Conservation (phyloP, 1,284 basidiomycete genomes). For the Tylopilus sp. region DNA sequence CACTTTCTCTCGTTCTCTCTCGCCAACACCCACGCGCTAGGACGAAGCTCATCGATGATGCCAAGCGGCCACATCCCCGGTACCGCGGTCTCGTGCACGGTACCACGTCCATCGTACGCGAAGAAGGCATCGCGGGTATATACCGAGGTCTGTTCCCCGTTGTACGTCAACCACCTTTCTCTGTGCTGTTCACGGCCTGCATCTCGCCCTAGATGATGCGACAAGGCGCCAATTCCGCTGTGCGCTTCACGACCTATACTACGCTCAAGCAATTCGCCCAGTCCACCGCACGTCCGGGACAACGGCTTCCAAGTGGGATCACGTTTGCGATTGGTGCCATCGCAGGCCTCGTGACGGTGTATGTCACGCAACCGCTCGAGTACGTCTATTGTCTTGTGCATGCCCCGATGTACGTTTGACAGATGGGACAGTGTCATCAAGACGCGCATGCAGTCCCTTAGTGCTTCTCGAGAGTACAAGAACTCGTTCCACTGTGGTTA, state of each 20-base stretch:
- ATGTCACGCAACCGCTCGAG: constrained; percentile 93
- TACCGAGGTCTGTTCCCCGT: constrained; percentile 95
- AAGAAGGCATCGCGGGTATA: constrained; percentile 81
- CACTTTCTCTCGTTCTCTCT: background rate
- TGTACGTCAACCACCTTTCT: constrained; percentile 45
- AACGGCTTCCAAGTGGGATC: constrained; percentile 80
- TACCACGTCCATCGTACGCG: constrained; percentile 73
- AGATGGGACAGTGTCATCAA: constrained; percentile 80
- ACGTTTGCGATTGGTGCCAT: constrained; percentile 94
- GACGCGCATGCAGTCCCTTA: constrained; percentile 94
- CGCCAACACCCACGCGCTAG: constrained; percentile 39
- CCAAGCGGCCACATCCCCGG: constrained; percentile 78
- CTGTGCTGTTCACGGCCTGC: background rate
- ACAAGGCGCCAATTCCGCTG: constrained; percentile 95
- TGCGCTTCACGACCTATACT: constrained; percentile 95
- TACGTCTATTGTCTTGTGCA: constrained; percentile 39
- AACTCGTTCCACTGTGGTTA: constrained; percentile 95
- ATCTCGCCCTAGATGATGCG: constrained; percentile 77
- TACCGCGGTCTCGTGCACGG: constrained; percentile 91
- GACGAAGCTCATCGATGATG: constrained; percentile 97
- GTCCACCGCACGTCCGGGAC: constrained; percentile 78
- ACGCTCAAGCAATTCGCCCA: constrained; percentile 92
- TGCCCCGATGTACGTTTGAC: constrained; percentile 1
- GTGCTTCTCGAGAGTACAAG: constrained; percentile 78
- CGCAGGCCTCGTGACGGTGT: constrained; percentile 94